Evolutionary conservation across 1,139 yeast genomes (phyloP), one percentile per base, ranked within the genome.

Genomic region (Scheffersomyces insectosa): DNA sequence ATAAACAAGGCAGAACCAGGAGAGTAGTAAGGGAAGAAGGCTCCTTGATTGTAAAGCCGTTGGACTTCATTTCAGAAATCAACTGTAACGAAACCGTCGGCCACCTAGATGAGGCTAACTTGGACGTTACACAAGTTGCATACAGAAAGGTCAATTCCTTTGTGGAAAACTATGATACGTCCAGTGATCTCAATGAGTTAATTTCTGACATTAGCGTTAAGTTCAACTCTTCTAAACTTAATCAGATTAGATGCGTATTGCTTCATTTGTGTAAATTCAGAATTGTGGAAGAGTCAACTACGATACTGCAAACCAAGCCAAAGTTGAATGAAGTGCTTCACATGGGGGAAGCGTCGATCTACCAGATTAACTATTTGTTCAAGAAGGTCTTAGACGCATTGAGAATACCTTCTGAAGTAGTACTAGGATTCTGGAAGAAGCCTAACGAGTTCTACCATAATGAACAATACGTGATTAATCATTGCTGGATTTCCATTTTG

Each of bases 401-500:
- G 42, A 82, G 85, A 20, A 76, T 93, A 36, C 83, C 85, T 9
- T 80, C 90, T 48, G 95, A 87, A 50, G 75, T 90, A 1, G 82
- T 93, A 1, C 69, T 82, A 30, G 99, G 99, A 3, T 88, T 88
- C 54, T 75, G 93, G 69, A 89, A 91, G 58, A 79, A 83, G 29
- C 96, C 96, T 4, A 81, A 82, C 38, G 82, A 79, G 49, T 66
- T 74, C 47, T 72, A 75, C 50, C 79, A 72, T 50, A 67, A 70
- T 45, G 81, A 81, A 63, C 65, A 65, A 46, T 79, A 83, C 42
- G 80, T 81, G 31, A 71, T 83, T 36, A 89, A 90, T 57, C 99
- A 93, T 63, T 82, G 88, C 47, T 93, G 99, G 99, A 75, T 90
- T 43, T 82, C 96, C 1, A 82, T 90, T 1, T 62, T 85, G 23